Evolutionary conservation across 768 basidiomycete genomes (phyloP).

Genomic region (Tricholoma furcatifolium): DNA sequence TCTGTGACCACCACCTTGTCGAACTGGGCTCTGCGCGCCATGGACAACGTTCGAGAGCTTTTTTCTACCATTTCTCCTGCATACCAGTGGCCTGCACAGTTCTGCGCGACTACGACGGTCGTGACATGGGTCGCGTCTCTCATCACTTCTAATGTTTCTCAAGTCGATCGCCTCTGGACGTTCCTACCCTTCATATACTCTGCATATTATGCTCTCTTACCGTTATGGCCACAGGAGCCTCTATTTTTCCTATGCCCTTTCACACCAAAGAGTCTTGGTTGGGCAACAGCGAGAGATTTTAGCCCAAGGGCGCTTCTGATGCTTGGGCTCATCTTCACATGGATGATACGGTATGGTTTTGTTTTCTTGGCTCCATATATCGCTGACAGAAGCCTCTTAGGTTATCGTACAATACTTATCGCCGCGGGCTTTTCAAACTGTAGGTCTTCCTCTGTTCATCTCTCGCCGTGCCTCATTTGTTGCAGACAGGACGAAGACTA

Average conservation of each 20-base stretch:
- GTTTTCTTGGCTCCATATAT: conserved; percentile 9
- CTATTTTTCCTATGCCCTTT: conserved; percentile 48
- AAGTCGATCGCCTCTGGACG: conserved; percentile 84
- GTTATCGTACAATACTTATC: conserved; percentile 78
- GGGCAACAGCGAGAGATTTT: conserved; percentile 40
- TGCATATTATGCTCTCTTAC: conserved; percentile 78
- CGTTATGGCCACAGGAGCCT: conserved; percentile 49
- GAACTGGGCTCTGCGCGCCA: background rate
- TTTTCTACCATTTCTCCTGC: conserved; percentile 31
- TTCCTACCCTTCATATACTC: conserved; percentile 82
- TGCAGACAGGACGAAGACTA: conserved; percentile 84
- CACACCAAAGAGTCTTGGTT: conserved; percentile 48
- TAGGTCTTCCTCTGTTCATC: conserved; percentile 30
- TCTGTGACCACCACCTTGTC: background rate
- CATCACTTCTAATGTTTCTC: conserved; percentile 76
- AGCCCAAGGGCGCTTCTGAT: conserved; percentile 78
- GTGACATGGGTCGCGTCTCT: conserved; percentile 60
- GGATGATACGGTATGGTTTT: conserved; percentile 55
- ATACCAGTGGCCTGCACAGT: conserved; percentile 62
- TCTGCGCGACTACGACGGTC: conserved; percentile 49
- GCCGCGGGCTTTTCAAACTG: conserved; percentile 79
- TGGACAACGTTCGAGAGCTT: conserved; percentile 5
- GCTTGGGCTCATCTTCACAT: conserved; percentile 63
- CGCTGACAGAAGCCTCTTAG: too few species aligned
- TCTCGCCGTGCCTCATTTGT: background rate